Evolutionary conservation across 768 basidiomycete genomes (phyloP).

Genomic region (Daedaleopsis nitida): DNA sequence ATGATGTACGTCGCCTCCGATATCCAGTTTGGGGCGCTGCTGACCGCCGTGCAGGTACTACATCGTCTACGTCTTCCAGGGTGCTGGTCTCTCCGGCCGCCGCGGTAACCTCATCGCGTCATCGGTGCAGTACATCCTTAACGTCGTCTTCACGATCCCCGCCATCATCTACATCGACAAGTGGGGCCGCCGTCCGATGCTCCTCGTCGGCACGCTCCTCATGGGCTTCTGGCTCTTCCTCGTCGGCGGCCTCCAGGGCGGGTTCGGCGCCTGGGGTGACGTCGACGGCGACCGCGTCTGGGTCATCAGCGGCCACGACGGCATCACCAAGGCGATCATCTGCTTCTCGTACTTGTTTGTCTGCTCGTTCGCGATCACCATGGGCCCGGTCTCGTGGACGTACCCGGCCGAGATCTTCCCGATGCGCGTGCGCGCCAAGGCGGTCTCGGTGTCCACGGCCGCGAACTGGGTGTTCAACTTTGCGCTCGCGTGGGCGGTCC

Average conservation of each 20-base stretch:
- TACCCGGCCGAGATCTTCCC: constrained; percentile 76
- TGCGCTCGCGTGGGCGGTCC: constrained; percentile 74
- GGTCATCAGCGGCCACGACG: constrained; percentile 58
- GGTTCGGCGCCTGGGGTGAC: constrained; percentile 63
- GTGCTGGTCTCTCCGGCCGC: constrained; percentile 73
- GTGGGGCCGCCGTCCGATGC: constrained; percentile 80
- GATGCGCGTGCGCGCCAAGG: constrained; percentile 66
- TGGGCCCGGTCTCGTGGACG: constrained; percentile 64
- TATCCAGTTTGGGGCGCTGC: neutral
- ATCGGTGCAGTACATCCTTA: constrained; percentile 59
- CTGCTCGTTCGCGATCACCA: constrained; percentile 70
- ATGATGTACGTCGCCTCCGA: constrained; percentile 59
- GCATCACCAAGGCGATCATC: constrained; percentile 69
- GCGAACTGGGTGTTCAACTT: constrained; percentile 70
- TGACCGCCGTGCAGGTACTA: constrained; percentile 45
- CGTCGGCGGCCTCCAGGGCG: constrained; percentile 73
- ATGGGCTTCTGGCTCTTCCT: constrained; percentile 82
- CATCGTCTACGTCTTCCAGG: constrained; percentile 71
- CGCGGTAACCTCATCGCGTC: constrained; percentile 77
- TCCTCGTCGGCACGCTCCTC: constrained; percentile 60
- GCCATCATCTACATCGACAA: constrained; percentile 68
- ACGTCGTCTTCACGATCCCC: constrained; percentile 44
- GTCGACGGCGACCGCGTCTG: constrained; percentile 48
- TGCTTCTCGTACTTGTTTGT: constrained; percentile 80
- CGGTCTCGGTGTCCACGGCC: constrained; percentile 45